Conservation (phyloP, 2,329 filamentous ascomycete genomes). For the Cryphonectria naterciae region DNA sequence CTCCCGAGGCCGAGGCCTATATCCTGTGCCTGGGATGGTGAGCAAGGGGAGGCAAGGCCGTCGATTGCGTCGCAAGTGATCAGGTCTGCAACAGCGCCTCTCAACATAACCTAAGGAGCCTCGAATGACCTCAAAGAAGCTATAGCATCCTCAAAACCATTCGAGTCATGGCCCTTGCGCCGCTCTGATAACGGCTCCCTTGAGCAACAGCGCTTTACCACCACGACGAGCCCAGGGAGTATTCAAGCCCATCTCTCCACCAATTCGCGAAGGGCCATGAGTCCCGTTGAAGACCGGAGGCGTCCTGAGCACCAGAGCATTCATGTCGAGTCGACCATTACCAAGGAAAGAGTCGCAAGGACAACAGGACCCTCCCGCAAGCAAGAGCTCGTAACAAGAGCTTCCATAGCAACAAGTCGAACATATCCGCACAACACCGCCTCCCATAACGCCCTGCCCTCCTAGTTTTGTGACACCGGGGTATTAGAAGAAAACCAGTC, state of each 20-base stretch:
- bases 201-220: background rate
- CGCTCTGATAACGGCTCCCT: background rate
- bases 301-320: background rate
- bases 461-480: background rate
- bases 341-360: background rate
- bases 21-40: background rate
- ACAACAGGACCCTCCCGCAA: background rate
- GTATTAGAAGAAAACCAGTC: slow-evolving; percentile 1
- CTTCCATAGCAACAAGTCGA: background rate
- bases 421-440: slow-evolving; percentile 3
- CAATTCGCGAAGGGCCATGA: background rate
- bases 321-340: background rate
- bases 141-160: background rate
- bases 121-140: background rate
- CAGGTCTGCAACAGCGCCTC: background rate
- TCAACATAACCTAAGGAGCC: background rate
- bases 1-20: background rate
- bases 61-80: background rate
- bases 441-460: slow-evolving; percentile 6
- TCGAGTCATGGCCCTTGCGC: background rate
- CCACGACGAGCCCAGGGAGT: background rate
- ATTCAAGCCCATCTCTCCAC: background rate
- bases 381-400: background rate
- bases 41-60: background rate
- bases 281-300: background rate